Evolutionary conservation across 2,329 filamentous ascomycete species (phyloP).

Genomic region (Alternaria arbusti): DNA sequence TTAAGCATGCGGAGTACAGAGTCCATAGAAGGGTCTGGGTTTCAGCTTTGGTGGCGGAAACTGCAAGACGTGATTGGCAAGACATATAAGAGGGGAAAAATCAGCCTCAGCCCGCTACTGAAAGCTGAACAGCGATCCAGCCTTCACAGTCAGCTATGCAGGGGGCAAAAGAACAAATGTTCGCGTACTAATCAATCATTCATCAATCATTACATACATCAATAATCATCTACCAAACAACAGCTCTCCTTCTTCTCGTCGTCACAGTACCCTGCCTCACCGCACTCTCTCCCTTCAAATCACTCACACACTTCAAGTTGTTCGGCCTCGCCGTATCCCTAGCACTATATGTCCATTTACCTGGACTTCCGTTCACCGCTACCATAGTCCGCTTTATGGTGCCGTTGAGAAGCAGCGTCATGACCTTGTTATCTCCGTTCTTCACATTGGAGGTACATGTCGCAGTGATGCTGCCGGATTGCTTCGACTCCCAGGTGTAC

Average conservation of each 20-base stretch:
- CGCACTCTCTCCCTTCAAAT: constrained; percentile 31
- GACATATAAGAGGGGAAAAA: not conserved
- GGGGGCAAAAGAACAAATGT: rapidly evolving
- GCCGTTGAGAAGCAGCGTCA: constrained; percentile 39
- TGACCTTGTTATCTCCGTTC: constrained; percentile 37
- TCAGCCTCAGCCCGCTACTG: not conserved
- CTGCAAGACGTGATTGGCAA: not conserved
- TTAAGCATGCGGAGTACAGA: not conserved
- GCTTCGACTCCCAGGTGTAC: constrained; percentile 40
- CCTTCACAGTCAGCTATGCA: not conserved
- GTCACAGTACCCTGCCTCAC: constrained; percentile 26
- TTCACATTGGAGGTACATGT: constrained; percentile 45
- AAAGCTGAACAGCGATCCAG: not conserved
- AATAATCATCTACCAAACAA: not conserved
- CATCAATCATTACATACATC: not conserved
- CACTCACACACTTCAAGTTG: constrained; percentile 36
- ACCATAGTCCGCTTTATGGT: constrained; percentile 30
- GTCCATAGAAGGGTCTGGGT: not conserved
- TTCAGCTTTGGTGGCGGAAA: not conserved
- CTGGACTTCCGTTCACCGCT: constrained; percentile 20
- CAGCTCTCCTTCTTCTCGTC: constrained; percentile 22
- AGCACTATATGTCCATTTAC: constrained; percentile 37
- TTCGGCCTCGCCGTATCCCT: constrained; percentile 36
- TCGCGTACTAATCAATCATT: not conserved
- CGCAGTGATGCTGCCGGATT: constrained; percentile 41